Evolutionary conservation across 805 yeast species (phyloP).

Genomic region (Pichia gijzeniarum): DNA sequence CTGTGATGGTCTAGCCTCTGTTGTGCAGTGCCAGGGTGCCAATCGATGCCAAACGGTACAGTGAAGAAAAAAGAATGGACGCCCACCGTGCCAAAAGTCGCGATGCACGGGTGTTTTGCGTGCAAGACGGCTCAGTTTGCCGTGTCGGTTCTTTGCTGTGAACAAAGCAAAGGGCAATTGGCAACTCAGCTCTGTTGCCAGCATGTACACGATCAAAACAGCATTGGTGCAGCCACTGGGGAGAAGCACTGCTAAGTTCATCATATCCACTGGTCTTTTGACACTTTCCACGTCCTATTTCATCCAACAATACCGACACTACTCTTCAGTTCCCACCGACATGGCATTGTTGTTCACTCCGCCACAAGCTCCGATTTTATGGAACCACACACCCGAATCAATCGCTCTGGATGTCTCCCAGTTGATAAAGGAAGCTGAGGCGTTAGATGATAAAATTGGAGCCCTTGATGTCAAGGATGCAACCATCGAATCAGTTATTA

Average conservation of each 20-base stretch:
- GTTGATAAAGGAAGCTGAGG: conserved; percentile 37
- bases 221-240: neutral
- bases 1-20: neutral
- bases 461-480: conserved; percentile 35
- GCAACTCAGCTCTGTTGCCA: no score
- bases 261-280: conserved; percentile 11
- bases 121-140: no score
- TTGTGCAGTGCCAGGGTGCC: no score
- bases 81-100: no score
- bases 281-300: conserved; percentile 9
- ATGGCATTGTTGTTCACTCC: conserved; percentile 12
- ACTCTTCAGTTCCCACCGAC: neutral
- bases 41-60: no score
- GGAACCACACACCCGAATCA: conserved; percentile 54
- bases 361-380: conserved; percentile 41
- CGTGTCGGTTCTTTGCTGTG: no score
- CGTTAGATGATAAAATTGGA: conserved; percentile 50
- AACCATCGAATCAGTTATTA: conserved; percentile 49
- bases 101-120: no score
- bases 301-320: conserved; percentile 11
- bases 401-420: conserved; percentile 38
- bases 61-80: no score
- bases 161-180: no score
- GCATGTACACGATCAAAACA: neutral
- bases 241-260: neutral